phyloP scores from a whole-genome alignment of 140 eudicot species.

The Ambrosia hybrid region DNA sequence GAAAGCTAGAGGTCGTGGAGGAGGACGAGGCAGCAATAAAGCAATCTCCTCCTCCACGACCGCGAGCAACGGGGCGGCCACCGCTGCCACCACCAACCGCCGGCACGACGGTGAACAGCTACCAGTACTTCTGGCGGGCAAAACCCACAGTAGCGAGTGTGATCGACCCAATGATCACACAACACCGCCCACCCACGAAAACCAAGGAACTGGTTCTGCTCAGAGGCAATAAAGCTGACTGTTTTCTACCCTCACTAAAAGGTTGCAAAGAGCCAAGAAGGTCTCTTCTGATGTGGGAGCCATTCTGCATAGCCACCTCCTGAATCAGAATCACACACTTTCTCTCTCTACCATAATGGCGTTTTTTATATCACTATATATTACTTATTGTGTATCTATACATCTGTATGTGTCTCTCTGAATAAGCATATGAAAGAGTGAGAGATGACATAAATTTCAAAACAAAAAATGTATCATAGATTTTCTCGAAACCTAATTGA shows the following conservation, averaged over 20 bases:
- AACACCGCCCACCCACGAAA: slow-evolving; percentile 35
- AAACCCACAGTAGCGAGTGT: slow-evolving; percentile 42
- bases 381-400: background rate
- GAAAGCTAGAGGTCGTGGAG: slow-evolving; percentile 22
- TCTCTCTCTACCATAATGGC: slow-evolving; percentile 1
- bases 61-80: slow-evolving; percentile 38
- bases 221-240: slow-evolving; percentile 55
- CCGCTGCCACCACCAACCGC: slow-evolving; percentile 37
- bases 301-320: slow-evolving; percentile 89
- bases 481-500: slow-evolving; percentile 27
- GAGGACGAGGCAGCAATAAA: slow-evolving; percentile 11
- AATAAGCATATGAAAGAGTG: slow-evolving; percentile 34
- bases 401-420: slow-evolving; percentile 30
- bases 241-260: slow-evolving; percentile 46
- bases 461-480: slow-evolving; percentile 31
- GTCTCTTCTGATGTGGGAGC: slow-evolving; percentile 65
- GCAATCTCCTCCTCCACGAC: slow-evolving; percentile 56
- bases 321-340: slow-evolving; percentile 27
- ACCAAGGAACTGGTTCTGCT: slow-evolving; percentile 46
- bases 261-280: slow-evolving; percentile 74
- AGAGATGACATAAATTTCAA: slow-evolving; percentile 26
- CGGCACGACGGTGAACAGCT: slow-evolving; percentile 48
- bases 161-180: slow-evolving; percentile 38
- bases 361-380: background rate
- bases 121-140: slow-evolving; percentile 82